A percentile compares a stretch with the other conserved stretches of the same genome.
phyloP scores from a whole-genome alignment of 1,139 yeast genomes.

The Taphrina communis region DNA sequence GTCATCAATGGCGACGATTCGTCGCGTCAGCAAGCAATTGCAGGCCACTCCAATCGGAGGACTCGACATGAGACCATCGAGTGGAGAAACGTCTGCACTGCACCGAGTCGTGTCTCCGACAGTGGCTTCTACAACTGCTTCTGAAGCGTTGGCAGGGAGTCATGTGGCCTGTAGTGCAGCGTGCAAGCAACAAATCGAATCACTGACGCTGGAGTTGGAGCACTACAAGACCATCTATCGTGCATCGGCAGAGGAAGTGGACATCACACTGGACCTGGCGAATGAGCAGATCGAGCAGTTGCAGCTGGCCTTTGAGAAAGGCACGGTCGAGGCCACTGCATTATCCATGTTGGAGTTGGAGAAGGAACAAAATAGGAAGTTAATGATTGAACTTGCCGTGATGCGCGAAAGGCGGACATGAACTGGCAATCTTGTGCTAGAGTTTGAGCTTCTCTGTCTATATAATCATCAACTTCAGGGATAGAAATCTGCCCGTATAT shows the following conservation, averaged over 20 bases:
- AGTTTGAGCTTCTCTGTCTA: background rate
- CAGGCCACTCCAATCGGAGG: slow-evolving; percentile 13
- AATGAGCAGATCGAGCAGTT: slow-evolving; percentile 34
- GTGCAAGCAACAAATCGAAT: slow-evolving; percentile 23
- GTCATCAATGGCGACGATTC: slow-evolving; percentile 9
- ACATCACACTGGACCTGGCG: slow-evolving; percentile 36
- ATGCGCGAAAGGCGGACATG: slow-evolving; percentile 8
- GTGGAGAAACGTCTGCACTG: background rate
- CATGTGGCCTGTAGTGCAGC: background rate
- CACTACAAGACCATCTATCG: slow-evolving; percentile 36
- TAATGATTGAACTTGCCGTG: slow-evolving; percentile 6
- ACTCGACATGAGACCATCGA: background rate
- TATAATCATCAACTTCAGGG: background rate
- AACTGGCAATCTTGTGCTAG: background rate
- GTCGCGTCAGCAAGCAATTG: slow-evolving; percentile 17
- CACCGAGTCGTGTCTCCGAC: background rate
- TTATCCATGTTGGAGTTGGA: slow-evolving; percentile 31
- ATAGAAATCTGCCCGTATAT: background rate
- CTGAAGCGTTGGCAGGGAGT: background rate
- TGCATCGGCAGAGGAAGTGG: slow-evolving; percentile 26
- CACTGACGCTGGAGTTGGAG: slow-evolving; percentile 26
- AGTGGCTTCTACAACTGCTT: background rate
- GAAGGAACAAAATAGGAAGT: slow-evolving; percentile 30
- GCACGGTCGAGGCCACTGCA: slow-evolving; percentile 29
- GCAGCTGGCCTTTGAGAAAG: slow-evolving; percentile 18